Evolutionary conservation across 345 rosid species (phyloP).

Genomic region (Dovyalis caffra): DNA sequence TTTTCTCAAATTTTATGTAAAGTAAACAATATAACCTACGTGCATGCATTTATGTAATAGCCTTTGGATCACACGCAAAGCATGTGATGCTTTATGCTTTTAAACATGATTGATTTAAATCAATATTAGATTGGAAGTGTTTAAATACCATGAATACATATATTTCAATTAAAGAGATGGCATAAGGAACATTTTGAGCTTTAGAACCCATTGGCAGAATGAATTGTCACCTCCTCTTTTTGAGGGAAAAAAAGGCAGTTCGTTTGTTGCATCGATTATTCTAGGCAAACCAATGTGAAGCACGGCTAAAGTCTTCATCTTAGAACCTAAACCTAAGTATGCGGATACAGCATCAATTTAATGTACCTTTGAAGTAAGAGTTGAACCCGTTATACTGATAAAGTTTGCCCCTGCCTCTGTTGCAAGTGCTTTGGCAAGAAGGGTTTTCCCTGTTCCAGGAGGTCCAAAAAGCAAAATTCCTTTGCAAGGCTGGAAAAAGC

Average conservation of each 20-base stretch:
- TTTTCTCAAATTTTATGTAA: background rate
- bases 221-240: background rate
- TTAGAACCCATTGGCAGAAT: background rate
- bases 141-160: background rate
- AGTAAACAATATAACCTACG: background rate
- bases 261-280: background rate
- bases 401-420: constrained; percentile 98
- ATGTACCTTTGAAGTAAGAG: constrained; percentile 92
- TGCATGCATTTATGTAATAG: background rate
- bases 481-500: constrained; percentile 80
- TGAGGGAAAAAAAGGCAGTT: background rate
- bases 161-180: background rate
- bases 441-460: constrained; percentile 99
- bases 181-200: background rate
- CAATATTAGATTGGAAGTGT: background rate
- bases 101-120: background rate
- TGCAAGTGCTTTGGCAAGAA: constrained; percentile 95
- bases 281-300: background rate
- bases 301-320: background rate
- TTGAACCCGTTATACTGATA: constrained; percentile 95
- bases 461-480: constrained; percentile 98
- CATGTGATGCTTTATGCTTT: background rate
- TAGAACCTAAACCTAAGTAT: background rate
- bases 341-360: background rate
- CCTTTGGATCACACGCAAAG: background rate